Evolutionary conservation across 192 early-diverging fungal genomes (phyloP).

Genomic region (Coemansia sp.): DNA sequence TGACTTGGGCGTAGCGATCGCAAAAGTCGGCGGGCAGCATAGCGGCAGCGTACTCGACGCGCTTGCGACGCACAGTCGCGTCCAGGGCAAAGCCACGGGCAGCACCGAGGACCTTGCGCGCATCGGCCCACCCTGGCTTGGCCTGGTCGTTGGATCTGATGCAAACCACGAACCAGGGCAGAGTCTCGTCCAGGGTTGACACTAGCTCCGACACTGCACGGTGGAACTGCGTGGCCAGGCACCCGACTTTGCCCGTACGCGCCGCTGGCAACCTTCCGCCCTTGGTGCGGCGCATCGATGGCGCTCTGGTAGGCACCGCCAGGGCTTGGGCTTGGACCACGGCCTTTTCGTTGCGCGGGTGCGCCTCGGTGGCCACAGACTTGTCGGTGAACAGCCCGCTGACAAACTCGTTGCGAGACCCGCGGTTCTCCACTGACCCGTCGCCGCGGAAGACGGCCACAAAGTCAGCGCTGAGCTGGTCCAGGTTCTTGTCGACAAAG

Average conservation of each 20-base stretch:
- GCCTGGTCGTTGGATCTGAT: conserved; percentile 53
- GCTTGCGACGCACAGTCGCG: conserved; percentile 34
- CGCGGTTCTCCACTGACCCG: conserved; percentile 47
- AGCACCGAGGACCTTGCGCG: conserved; percentile 44
- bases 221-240: conserved; percentile 66
- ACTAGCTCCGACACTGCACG: conserved; percentile 67
- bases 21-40: conserved; percentile 42
- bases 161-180: conserved; percentile 77
- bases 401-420: conserved; percentile 71
- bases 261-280: conserved; percentile 58
- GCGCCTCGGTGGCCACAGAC: conserved; percentile 71
- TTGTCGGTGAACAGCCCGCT: conserved; percentile 74
- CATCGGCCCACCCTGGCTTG: conserved; percentile 22
- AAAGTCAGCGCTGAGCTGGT: conserved; percentile 80
- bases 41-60: conserved; percentile 43
- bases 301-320: conserved; percentile 68
- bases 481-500: conserved; percentile 76
- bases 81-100: conserved; percentile 24
- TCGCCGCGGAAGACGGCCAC: conserved; percentile 79
- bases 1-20: conserved; percentile 45
- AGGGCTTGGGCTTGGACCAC: conserved; percentile 76
- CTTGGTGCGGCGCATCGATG: conserved; percentile 59
- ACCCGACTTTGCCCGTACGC: conserved; percentile 54
- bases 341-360: conserved; percentile 71
- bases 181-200: conserved; percentile 69